Base-by-base conservation (phyloP, 768 basidiomycete species). In the Phaffia tasmanica region DNA sequence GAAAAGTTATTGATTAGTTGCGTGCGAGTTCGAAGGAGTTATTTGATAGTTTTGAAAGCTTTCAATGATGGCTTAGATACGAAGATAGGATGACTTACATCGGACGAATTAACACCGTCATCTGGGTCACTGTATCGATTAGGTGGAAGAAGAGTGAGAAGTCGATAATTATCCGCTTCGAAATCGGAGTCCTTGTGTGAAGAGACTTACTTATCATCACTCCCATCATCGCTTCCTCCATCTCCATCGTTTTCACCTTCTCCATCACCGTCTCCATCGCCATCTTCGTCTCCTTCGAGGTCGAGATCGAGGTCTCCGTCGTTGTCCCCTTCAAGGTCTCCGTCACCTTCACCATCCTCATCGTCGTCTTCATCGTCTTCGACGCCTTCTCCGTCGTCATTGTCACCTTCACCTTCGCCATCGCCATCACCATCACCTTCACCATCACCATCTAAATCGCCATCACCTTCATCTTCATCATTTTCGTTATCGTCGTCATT, bases 161-260 rank as follows among this genome's bases (percentile, higher is more conserved):
- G 19, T 21, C 3, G 27, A 25, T 18, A 15, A 29, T 30, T 4
- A 2, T 50, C 50, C 15, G 23, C 56, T 11, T 57, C 57, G 15
- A 30, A 14, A n/a, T 8, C 18, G 16, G n/a, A 15, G 51, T 29
- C 4, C 49, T 16, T 4, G 46, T 15, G 35, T 46, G 49, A 9
- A 4, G 21, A 27, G 21, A 56, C 14, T 53, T 14, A 66, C 60
- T 49, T 48, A 1, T 47, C 23, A 18, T 62, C 63, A 46, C 54
- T 64, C 16, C 29, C 63, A 2, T 56, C 54, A 21, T 62, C 65
- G 3, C 30, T 47, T 42, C 61, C 65, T n/a, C 53, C 35, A n/a
- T 71, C 71, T 9, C 70, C 72, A 15, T 71, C 72, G 21, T 68
- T 70, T 14, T 53, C 65, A 4, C 9, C 53, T 11, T 67, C 66